phyloP scores from a whole-genome alignment of 257 asterid genomes.

The Solanum boliviense region DNA sequence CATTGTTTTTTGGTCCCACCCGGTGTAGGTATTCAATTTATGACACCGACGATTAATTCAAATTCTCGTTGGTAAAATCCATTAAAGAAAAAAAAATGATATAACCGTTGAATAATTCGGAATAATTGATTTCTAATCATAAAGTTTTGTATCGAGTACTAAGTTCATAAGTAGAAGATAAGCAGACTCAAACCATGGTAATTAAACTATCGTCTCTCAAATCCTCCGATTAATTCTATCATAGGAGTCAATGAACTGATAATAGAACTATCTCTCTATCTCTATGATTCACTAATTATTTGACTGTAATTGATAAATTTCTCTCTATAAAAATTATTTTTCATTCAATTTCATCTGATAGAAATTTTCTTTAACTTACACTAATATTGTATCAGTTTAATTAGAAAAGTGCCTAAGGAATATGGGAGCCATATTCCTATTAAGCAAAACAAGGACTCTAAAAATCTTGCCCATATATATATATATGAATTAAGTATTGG shows the following conservation, averaged over 20 bases:
- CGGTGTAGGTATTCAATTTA: neutral
- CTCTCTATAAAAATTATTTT: neutral
- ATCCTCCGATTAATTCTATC: neutral
- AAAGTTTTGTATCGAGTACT: neutral
- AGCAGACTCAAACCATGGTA: neutral
- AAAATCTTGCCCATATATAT: neutral
- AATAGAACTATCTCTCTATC: neutral
- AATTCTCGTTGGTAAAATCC: rapidly evolving
- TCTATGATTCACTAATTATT: neutral
- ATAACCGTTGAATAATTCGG: neutral
- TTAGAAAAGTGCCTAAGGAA: too few species aligned
- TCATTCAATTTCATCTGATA: too few species aligned
- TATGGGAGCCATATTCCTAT: neutral
- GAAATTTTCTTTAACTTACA: too few species aligned
- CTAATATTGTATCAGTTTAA: too few species aligned
- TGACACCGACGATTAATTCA: neutral
- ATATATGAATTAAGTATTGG: too few species aligned
- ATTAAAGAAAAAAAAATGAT: neutral
- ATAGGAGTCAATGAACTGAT: neutral
- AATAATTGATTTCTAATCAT: neutral
- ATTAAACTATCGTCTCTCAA: neutral
- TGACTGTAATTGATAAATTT: neutral
- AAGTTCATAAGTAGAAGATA: neutral
- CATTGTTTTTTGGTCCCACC: neutral
- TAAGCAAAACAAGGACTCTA: neutral